Evolutionary conservation across 768 basidiomycete genomes (phyloP), one percentile per base, ranked within the genome.

Genomic region (Saitozyma podzolica): DNA sequence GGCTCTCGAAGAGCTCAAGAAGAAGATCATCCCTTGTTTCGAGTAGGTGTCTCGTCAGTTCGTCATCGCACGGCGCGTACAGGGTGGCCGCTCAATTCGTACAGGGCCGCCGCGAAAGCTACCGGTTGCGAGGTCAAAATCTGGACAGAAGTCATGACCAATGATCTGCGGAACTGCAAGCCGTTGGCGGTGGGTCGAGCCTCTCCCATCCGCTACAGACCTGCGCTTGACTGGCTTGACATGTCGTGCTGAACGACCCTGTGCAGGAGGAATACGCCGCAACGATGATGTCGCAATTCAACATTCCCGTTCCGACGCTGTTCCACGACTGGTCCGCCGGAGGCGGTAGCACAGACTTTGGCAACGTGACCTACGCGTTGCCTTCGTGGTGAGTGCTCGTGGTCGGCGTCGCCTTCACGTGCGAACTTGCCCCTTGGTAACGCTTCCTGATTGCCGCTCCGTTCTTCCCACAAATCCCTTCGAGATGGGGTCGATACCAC

Each of bases 61-160:
- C 29, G 29, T 29, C 29, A 29, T 5, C 29, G 29, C 29, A 29
- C 29, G 2, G 29, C 29, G 5, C 29, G 29, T 29, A 2, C 29
- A 29, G 29, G 29, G 29, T 29, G 29, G 29, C 5, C 29, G 29
- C 29, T 29, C 29, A 29, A 2, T 29, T 29, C 29, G 29, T 11
- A 7, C 40, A 72, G 73, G 41, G 68, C 61, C 19, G 73, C 65
- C 8, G 57, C 59, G 29, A 61, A 67, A 16, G 88, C 89, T 2
- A 88, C 89, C 0, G 86, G 84, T 3, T 89, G 88, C 63, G 79
- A 81, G 43, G 77, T 84, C 42, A 81, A 84, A 8, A 79, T 87
- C 55, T 74, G 78, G 9, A 68, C 70, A 14, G 61, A 67, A 3
- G 78, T 74, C 10, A 73, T 82, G 6, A 81, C 78, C 6, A 83